Evolutionary conservation across 1,284 basidiomycete species (phyloP), one percentile per base, ranked within the genome.

Genomic region (Sphagnurus paluster): DNA sequence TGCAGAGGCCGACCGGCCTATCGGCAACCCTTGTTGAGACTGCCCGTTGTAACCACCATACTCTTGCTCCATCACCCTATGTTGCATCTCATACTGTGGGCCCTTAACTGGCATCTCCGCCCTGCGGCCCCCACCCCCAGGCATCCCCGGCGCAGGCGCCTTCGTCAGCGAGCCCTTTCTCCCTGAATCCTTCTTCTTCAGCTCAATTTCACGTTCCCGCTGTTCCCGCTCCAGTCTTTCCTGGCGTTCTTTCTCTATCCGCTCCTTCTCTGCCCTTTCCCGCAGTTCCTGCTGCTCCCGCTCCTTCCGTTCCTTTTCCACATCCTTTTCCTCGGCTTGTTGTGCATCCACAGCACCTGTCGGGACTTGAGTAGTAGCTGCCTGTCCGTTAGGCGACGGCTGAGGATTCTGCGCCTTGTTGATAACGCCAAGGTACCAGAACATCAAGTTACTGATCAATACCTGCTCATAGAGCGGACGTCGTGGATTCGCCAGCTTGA

Each of bases 371-470:
- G 55, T 53, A 30, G 57, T 54, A 36, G 55, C 43, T 28, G 63
- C 44, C 55, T 59, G 54, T 10, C 56, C 53, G 35, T 68, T 56
- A 13, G 69, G 48, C 11, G 55, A 48, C 21, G 69, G 54, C 23
- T 54, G 46, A 13, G 73, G 62, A 38, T 68, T 77, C 61, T 83
- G 84, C 23, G 83, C 76, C 69, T 89, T 93, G 65, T 98, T 98
- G 69, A 99, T 97, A 54, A 99, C 83, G n/a, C 93, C 91, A 30
- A 99, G 78, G 65, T 99, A 99, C 96, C 96, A 99, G 76, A 99
- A 99, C 95, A 98, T 99, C 56, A 99, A 76, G 66, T 99, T 99
- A 60, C 93, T 97, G 67, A 99, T 99, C 51, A 99, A 72, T 40
- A 99, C 96, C 67, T 99, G 96, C 71, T 99, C 97, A 61, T 97